Evolutionary conservation across 108 stramenopile genomes (phyloP), one percentile per base, ranked within the genome.

Genomic region (Nitzschia sp.): DNA sequence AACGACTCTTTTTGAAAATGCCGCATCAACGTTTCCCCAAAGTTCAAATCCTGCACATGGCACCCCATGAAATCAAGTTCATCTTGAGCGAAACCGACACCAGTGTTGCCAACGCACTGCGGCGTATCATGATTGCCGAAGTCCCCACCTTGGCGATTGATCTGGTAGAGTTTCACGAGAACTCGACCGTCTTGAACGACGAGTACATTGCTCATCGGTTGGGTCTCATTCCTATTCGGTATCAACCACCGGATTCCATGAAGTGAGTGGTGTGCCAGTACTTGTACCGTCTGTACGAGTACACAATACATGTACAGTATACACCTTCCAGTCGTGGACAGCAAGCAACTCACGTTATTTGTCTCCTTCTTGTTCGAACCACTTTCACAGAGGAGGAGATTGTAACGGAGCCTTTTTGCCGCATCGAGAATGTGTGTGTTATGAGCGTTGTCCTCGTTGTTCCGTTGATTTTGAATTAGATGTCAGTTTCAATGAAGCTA

Each of bases 41-140:
- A 65, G 66, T 91, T 17, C 66, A 94, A 75, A 84, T 92, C 54
- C 77, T 94, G 26, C 75, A 78, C 54, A 73, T 90, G 55, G 68
- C 78, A 35, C 86, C 89, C 0, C 89, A 95, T 64, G 78, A 80
- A 75, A 95, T 99, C 65, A 80, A 82, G 68, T 99, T 99, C 76
- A 80, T 94, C 57, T 73, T 98, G 58, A 84, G 82, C 41, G 94
- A 97, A 34, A 98, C 96, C 28, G 98, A 99, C 66, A 86, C 90
- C n/a, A 81, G 79, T 75, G 80, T 97, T 58, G 98, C 98, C 69
- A 99, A 99, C 73, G 69, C 98, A 22, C 61, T 99, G 35, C 88
- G 98, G 21, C 82, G 98, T 15, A 94, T 97, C 46, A 95, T 99
- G 93, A 97, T 97, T 64, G 94, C 89, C n/a, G 97, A 99, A 85